Conservation (phyloP, 345 rosid species). For the Abelmoschus esculentus region DNA sequence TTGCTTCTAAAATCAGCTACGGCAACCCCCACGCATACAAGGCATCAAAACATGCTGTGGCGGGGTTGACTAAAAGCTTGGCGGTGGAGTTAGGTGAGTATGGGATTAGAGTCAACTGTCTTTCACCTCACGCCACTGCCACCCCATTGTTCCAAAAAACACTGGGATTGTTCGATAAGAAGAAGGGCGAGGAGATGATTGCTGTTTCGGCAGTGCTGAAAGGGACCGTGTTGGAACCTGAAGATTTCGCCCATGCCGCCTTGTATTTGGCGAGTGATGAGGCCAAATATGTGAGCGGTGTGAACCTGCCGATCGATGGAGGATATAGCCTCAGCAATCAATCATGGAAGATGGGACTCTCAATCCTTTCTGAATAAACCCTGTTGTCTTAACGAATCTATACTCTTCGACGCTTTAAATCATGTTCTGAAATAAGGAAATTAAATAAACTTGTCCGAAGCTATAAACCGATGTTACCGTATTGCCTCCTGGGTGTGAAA, state of each 20-base stretch:
- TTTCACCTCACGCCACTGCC: not conserved
- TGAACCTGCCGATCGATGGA: constrained; percentile 41
- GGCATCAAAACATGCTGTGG: not conserved
- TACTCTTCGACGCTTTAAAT: not conserved
- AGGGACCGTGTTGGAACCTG: constrained; percentile 34
- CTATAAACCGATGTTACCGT: no score
- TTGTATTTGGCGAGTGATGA: constrained; percentile 47
- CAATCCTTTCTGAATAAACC: not conserved
- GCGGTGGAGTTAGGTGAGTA: not conserved
- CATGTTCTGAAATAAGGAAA: not conserved
- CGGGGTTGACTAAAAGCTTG: not conserved
- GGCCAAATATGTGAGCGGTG: constrained; percentile 41
- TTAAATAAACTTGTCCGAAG: no score
- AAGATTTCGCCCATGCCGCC: constrained; percentile 44
- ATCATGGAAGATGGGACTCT: constrained; percentile 4
- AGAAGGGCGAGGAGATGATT: constrained; percentile 4
- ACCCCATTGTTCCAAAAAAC: not conserved
- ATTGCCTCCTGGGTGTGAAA: no score
- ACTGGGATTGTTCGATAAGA: not conserved
- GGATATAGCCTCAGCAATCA: constrained; percentile 37
- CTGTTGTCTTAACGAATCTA: not conserved
- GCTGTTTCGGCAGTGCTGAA: constrained; percentile 30
- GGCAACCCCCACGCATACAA: not conserved
- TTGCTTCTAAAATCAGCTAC: not conserved
- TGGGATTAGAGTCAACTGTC: constrained; percentile 5